These are phyloP conservation scores for Ochetophila trinervis DNA, from an alignment of 306 rosid genomes.

Conservation along the genomic window DNA sequence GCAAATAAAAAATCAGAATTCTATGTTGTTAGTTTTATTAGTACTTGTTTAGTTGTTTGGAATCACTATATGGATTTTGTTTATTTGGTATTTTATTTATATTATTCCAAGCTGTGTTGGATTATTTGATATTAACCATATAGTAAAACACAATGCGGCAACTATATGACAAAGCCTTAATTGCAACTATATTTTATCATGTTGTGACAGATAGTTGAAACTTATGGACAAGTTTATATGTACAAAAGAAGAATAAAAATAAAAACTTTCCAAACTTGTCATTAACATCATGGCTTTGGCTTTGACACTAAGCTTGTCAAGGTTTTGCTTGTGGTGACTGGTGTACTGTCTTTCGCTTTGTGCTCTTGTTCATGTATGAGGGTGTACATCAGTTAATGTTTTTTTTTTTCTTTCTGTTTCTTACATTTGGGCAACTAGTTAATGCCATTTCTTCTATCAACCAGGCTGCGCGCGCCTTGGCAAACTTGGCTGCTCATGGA, in stretches of 20 bases:
- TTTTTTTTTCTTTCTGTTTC: neutral
- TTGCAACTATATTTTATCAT: constrained; percentile 1
- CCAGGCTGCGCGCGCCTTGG: constrained; percentile 99
- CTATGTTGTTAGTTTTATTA: neutral
- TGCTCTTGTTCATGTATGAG: neutral
- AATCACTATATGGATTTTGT: neutral
- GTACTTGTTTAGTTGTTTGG: neutral
- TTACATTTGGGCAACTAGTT: constrained; percentile 5
- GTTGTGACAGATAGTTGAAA: neutral
- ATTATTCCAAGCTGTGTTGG: neutral
- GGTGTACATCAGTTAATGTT: neutral
- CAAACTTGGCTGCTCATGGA: constrained; percentile 99
- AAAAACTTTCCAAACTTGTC: constrained; percentile 5
- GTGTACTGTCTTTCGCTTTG: neutral
- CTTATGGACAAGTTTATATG: neutral
- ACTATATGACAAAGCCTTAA: neutral
- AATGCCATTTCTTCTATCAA: constrained; percentile 22
- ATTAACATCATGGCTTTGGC: constrained; percentile 1
- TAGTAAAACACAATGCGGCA: neutral
- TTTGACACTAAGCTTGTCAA: constrained; percentile 6
- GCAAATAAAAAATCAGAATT: constrained; percentile 16
- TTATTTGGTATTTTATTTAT: neutral
- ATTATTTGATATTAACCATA: neutral
- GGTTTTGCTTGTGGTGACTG: neutral
- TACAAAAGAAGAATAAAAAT: neutral